phyloP scores from a whole-genome alignment of 2,329 filamentous ascomycete species.

The Raffaelea arxii region DNA sequence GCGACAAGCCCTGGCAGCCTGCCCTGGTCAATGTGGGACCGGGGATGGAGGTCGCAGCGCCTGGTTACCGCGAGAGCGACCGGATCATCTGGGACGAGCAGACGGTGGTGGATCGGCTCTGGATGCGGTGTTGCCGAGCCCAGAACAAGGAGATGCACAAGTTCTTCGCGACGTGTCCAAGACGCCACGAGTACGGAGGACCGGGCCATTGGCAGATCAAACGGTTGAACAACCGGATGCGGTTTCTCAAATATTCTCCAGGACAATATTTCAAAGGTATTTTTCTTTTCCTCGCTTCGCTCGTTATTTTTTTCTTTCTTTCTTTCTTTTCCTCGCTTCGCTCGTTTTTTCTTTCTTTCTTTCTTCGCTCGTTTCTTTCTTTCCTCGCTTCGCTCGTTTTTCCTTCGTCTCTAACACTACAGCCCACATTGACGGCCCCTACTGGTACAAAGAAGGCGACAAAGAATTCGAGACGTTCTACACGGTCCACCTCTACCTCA shows the following conservation, averaged over 20 bases:
- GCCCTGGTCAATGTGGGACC: conserved; percentile 59
- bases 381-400: too few species aligned
- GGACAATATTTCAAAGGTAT: conserved; percentile 62
- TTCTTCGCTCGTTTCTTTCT: neutral
- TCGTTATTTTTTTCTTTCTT: neutral
- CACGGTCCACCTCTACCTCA: conserved; percentile 47
- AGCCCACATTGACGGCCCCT: conserved; percentile 56
- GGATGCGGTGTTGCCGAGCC: conserved; percentile 49
- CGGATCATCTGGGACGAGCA: conserved; percentile 66
- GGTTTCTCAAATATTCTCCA: conserved; percentile 62
- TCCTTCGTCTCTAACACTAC: conserved; percentile 6
- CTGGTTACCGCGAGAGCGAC: conserved; percentile 58
- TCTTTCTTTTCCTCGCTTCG: too few species aligned
- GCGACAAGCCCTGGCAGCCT: conserved; percentile 45
- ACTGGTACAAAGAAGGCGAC: conserved; percentile 45
- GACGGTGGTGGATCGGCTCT: conserved; percentile 52
- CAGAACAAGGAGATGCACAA: conserved; percentile 30
- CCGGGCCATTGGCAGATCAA: conserved; percentile 30
- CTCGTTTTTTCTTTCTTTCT: neutral
- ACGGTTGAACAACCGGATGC: conserved; percentile 60
- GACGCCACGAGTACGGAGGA: conserved; percentile 12
- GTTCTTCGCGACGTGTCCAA: conserved; percentile 24
- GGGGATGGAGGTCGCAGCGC: conserved; percentile 47
- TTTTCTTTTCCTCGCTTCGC: conserved; percentile 16
- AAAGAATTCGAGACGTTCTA: conserved; percentile 35